Evolutionary conservation across 2,329 filamentous ascomycete species (phyloP).

Genomic region (Lithohypha guttulata): DNA sequence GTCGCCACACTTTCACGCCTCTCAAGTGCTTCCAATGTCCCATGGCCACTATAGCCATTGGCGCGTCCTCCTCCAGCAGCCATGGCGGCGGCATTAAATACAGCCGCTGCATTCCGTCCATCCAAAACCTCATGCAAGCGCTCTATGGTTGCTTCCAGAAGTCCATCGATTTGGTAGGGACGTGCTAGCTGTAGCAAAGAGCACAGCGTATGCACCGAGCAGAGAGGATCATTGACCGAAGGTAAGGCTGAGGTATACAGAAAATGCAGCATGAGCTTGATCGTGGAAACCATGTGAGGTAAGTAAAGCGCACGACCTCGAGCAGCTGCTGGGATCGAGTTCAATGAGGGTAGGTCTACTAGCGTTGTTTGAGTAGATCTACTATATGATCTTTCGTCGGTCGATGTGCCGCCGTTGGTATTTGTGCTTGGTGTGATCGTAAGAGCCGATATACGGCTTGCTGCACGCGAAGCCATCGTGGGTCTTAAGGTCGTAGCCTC

Average conservation of each 20-base stretch:
- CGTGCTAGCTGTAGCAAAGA: slow-evolving; percentile 86
- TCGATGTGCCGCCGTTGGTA: slow-evolving; percentile 16
- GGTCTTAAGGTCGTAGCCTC: slow-evolving; percentile 68
- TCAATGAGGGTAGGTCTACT: slow-evolving; percentile 44
- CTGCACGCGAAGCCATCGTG: slow-evolving; percentile 32
- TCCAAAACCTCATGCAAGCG: slow-evolving; percentile 81
- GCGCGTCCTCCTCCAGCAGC: slow-evolving; percentile 79
- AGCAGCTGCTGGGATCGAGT: slow-evolving; percentile 44
- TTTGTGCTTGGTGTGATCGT: slow-evolving; percentile 61
- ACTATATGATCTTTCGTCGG: slow-evolving; percentile 14
- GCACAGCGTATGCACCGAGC: slow-evolving; percentile 90
- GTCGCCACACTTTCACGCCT: slow-evolving; percentile 22
- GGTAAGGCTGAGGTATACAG: slow-evolving; percentile 88
- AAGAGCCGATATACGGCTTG: slow-evolving; percentile 57
- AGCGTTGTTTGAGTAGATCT: slow-evolving; percentile 20
- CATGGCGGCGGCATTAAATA: slow-evolving; percentile 98
- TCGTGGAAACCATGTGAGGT: slow-evolving; percentile 79
- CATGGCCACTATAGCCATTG: slow-evolving; percentile 37
- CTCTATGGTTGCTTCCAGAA: slow-evolving; percentile 86
- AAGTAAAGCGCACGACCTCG: slow-evolving; percentile 82
- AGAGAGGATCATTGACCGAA: slow-evolving; percentile 61
- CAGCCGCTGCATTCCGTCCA: slow-evolving; percentile 84
- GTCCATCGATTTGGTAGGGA: slow-evolving; percentile 84
- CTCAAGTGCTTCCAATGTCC: slow-evolving; percentile 34
- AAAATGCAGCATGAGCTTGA: slow-evolving; percentile 83